Evolutionary conservation across 2,329 filamentous ascomycete species (phyloP).

Genomic region (Apiospora aurea): DNA sequence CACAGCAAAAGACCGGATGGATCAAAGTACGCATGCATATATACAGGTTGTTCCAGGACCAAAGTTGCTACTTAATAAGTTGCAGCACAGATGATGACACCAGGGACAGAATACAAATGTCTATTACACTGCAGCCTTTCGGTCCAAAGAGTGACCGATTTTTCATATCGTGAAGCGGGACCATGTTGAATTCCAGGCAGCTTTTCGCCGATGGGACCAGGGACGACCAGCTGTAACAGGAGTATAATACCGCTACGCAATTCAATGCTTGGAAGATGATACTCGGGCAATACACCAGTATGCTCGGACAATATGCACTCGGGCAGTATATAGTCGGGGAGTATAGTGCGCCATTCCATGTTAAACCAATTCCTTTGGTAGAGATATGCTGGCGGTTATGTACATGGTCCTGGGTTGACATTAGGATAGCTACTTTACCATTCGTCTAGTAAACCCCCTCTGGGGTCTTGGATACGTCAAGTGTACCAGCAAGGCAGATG

Average conservation of each 20-base stretch:
- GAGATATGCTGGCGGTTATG: background rate
- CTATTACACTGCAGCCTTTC: background rate
- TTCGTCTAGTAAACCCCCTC: background rate
- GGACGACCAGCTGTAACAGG: background rate
- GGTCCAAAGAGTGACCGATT: background rate
- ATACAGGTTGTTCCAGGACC: background rate
- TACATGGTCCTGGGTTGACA: background rate
- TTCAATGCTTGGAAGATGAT: background rate
- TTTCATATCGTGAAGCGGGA: background rate
- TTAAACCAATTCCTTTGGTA: background rate
- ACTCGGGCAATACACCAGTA: background rate
- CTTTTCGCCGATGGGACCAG: background rate
- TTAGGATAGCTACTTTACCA: background rate
- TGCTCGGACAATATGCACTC: background rate
- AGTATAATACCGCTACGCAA: background rate
- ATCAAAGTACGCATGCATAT: background rate
- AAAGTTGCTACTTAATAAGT: background rate
- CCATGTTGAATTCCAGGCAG: background rate
- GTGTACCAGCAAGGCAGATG: background rate
- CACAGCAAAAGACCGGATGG: background rate
- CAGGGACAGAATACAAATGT: conserved; percentile 11
- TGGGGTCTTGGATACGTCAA: background rate
- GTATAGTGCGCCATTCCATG: background rate
- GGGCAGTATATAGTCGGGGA: background rate
- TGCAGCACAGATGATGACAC: background rate